These are phyloP conservation scores for Starmera pachycereana DNA, from an alignment of 805 yeast genomes.

Conservation along the genomic window DNA sequence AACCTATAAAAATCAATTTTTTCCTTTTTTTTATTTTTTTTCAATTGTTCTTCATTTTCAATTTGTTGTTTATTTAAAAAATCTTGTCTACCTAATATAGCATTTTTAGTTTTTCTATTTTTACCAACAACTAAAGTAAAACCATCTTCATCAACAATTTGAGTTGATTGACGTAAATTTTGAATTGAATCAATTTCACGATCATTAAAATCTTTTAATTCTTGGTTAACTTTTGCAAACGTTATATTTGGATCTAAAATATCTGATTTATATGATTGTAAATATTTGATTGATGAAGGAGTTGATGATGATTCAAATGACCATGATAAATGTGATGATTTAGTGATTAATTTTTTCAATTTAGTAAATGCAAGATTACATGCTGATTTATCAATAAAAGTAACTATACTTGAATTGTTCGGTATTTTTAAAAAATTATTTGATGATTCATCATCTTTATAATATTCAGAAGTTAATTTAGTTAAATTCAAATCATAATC, in stretches of 20 bases:
- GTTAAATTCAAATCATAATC: slow-evolving; percentile 42
- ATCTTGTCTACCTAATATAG: slow-evolving; percentile 48
- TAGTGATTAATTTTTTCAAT: slow-evolving; percentile 39
- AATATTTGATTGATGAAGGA: slow-evolving; percentile 31
- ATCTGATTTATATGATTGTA: slow-evolving; percentile 27
- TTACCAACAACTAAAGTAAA: slow-evolving; percentile 85
- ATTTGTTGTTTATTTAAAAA: slow-evolving; percentile 24
- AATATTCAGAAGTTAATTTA: slow-evolving; percentile 47
- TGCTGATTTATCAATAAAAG: slow-evolving; percentile 64
- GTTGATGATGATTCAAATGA: slow-evolving; percentile 20
- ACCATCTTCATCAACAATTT: slow-evolving; percentile 84
- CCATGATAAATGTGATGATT: slow-evolving; percentile 25
- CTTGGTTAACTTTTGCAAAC: slow-evolving; percentile 46
- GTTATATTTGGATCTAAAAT: slow-evolving; percentile 36
- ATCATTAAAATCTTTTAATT: slow-evolving; percentile 54
- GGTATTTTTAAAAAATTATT: slow-evolving; percentile 42
- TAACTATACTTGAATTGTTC: slow-evolving; percentile 61
- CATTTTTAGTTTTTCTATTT: slow-evolving; percentile 72
- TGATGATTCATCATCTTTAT: slow-evolving; percentile 21
- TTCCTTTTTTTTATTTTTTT: slow-evolving; percentile 59
- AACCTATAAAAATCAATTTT: slow-evolving; percentile 90
- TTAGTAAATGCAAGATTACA: slow-evolving; percentile 53
- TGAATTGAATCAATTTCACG: slow-evolving; percentile 57
- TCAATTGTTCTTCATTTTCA: slow-evolving; percentile 19
- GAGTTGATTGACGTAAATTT: slow-evolving; percentile 41